phyloP scores from a whole-genome alignment of 140 eudicot species.

The Cichorium intybus region DNA sequence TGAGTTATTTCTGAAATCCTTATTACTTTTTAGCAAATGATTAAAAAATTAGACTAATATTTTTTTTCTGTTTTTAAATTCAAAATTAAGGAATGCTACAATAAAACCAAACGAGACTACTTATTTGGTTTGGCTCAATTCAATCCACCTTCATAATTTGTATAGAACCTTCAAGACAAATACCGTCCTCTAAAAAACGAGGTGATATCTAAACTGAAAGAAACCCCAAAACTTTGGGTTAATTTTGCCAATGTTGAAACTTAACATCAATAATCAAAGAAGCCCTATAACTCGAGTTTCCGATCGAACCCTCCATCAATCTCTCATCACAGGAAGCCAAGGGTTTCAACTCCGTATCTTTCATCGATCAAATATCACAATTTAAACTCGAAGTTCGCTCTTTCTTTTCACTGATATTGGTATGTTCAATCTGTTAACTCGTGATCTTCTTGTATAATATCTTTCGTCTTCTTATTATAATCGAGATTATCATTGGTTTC shows the following conservation, averaged over 20 bases:
- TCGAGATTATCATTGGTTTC: conserved; percentile 5
- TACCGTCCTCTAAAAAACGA: too few relatives aligned
- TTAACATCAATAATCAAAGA: not conserved
- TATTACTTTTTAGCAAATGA: too few relatives aligned
- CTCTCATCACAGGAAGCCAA: not conserved
- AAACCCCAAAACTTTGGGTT: not conserved
- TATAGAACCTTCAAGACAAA: too few relatives aligned
- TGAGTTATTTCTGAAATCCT: too few relatives aligned
- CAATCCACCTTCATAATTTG: too few relatives aligned
- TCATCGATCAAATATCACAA: conserved; percentile 5
- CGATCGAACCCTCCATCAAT: not conserved
- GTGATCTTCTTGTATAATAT: conserved; percentile 1
- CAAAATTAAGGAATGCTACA: too few relatives aligned
- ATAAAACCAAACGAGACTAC: too few relatives aligned
- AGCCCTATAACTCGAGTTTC: conserved; percentile 5
- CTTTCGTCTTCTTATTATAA: not conserved
- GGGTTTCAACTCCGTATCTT: conserved; percentile 12
- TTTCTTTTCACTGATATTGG: conserved; percentile 6
- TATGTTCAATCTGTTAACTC: conserved; percentile 1
- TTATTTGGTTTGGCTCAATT: too few relatives aligned
- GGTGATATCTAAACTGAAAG: conserved; percentile 1
- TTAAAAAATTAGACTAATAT: too few relatives aligned
- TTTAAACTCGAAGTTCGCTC: not conserved
- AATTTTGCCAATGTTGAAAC: conserved; percentile 4
- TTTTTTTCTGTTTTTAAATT: too few relatives aligned